A percentile compares a stretch with the other conserved stretches of the same genome.
These are phyloP conservation scores for Sphaerulina musiva DNA, from an alignment of 2,329 filamentous ascomycete species.

Conservation along the genomic window DNA sequence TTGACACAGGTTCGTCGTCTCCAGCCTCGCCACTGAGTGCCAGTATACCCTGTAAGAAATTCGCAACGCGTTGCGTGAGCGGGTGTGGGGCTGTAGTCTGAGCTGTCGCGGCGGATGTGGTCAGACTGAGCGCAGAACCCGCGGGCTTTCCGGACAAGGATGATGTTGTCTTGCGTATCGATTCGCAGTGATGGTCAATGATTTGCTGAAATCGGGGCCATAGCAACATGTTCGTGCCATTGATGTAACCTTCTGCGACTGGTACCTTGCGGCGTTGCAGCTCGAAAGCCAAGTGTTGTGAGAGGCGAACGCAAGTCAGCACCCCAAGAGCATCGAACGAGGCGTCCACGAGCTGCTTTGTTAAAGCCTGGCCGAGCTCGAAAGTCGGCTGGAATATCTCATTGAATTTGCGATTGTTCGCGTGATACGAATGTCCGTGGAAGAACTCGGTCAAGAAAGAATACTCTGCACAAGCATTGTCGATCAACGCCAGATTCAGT, in stretches of 20 bases:
- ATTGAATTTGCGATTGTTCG: slow-evolving; percentile 74
- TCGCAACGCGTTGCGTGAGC: slow-evolving; percentile 89
- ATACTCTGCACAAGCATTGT: slow-evolving; percentile 93
- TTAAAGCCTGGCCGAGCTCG: slow-evolving; percentile 68
- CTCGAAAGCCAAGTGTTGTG: slow-evolving; percentile 90
- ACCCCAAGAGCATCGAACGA: slow-evolving; percentile 81
- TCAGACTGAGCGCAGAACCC: slow-evolving; percentile 49
- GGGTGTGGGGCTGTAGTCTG: slow-evolving; percentile 80
- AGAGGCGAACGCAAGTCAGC: slow-evolving; percentile 84
- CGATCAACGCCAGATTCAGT: slow-evolving; percentile 87
- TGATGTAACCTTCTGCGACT: slow-evolving; percentile 83
- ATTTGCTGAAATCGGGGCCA: slow-evolving; percentile 94
- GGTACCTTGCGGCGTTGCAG: slow-evolving; percentile 87
- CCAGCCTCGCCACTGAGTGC: slow-evolving; percentile 80
- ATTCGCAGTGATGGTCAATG: slow-evolving; percentile 89
- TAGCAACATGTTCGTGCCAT: slow-evolving; percentile 88
- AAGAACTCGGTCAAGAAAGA: slow-evolving; percentile 90
- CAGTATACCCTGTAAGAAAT: slow-evolving; percentile 80
- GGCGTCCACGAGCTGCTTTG: slow-evolving; percentile 66
- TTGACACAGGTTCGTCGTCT: slow-evolving; percentile 85
- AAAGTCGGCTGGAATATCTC: slow-evolving; percentile 90
- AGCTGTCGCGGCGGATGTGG: slow-evolving; percentile 51
- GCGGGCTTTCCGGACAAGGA: slow-evolving; percentile 44
- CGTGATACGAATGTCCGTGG: slow-evolving; percentile 65
- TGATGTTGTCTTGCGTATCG: slow-evolving; percentile 57